Evolutionary conservation across 2,329 filamentous ascomycete genomes (phyloP).

Genomic region (Calonectria honghensis): DNA sequence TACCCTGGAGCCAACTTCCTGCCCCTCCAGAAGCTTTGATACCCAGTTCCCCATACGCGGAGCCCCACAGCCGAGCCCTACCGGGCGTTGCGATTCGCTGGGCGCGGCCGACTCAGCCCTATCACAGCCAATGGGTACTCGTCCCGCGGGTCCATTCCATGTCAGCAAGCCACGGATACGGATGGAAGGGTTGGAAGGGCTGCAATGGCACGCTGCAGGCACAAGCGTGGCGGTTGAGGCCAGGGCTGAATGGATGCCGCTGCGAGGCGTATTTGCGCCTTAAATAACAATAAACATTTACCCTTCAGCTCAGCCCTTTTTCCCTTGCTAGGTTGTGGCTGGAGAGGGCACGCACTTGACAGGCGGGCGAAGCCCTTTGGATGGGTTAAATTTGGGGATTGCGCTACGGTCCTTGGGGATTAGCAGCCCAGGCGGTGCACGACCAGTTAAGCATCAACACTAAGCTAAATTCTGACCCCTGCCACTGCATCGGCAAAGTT

Average conservation of each 20-base stretch:
- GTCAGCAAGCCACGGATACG: not conserved
- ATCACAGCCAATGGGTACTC: not conserved
- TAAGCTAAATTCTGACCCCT: constrained; percentile 19
- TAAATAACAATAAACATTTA: not conserved
- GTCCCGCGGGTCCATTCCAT: not conserved
- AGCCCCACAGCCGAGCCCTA: not conserved
- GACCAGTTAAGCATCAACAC: constrained; percentile 1
- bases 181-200: not conserved
- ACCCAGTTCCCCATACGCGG: not conserved
- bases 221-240: not conserved
- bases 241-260: not conserved
- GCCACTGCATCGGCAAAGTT: not conserved
- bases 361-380: not conserved
- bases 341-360: not conserved
- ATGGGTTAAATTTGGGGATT: not conserved
- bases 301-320: not conserved
- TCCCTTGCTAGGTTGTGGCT: not conserved
- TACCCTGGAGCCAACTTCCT: not conserved
- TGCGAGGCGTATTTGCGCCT: too few relatives aligned
- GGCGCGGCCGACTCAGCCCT: not conserved
- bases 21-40: not conserved
- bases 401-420: not conserved
- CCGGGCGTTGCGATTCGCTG: not conserved
- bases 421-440: not conserved
- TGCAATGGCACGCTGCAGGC: not conserved